A percentile compares a stretch with the other conserved stretches of the same genome.
phyloP scores from a whole-genome alignment of 2,329 filamentous ascomycete genomes.

The Aspergillus oerlinghausenensis region DNA sequence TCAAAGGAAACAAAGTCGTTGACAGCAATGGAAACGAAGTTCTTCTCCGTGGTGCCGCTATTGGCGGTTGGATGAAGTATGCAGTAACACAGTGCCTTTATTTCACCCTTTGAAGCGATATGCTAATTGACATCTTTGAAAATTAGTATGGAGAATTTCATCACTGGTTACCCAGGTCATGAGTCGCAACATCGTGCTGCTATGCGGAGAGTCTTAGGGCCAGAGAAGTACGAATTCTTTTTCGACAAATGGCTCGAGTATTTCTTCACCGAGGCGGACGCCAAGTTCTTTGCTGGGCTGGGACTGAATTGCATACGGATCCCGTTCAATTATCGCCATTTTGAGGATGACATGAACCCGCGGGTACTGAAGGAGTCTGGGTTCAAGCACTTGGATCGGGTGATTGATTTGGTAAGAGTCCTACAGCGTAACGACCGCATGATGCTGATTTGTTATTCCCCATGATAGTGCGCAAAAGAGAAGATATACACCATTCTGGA shows the following conservation, averaged over 20 bases:
- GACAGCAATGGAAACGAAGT: slow-evolving; percentile 43
- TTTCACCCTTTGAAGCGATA: background rate
- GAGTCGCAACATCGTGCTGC: slow-evolving; percentile 54
- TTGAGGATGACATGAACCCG: slow-evolving; percentile 47
- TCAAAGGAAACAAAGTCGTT: slow-evolving; percentile 44
- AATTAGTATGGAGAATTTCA: slow-evolving; percentile 57
- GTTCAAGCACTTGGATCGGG: slow-evolving; percentile 47
- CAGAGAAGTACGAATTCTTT: slow-evolving; percentile 56
- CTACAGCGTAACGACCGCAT: background rate
- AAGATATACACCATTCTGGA: slow-evolving; percentile 51
- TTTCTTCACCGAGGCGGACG: slow-evolving; percentile 57
- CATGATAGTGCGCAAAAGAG: slow-evolving; percentile 38
- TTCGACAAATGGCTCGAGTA: slow-evolving; percentile 55
- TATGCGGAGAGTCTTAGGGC: slow-evolving; percentile 50
- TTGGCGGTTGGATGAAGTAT: slow-evolving; percentile 45
- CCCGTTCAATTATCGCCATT: slow-evolving; percentile 57
- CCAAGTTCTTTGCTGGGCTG: slow-evolving; percentile 53
- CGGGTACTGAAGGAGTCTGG: slow-evolving; percentile 42
- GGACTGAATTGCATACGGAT: slow-evolving; percentile 57
- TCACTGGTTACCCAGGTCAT: slow-evolving; percentile 58
- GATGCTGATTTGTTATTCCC: background rate
- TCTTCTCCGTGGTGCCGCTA: slow-evolving; percentile 46
- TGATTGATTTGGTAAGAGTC: slow-evolving; percentile 37
- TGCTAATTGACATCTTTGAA: slow-evolving; percentile 13
- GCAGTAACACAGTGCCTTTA: background rate